These are phyloP conservation scores for Penicillium cinerascens DNA, from an alignment of 495 filamentous ascomycete species.

Conservation along the genomic window DNA sequence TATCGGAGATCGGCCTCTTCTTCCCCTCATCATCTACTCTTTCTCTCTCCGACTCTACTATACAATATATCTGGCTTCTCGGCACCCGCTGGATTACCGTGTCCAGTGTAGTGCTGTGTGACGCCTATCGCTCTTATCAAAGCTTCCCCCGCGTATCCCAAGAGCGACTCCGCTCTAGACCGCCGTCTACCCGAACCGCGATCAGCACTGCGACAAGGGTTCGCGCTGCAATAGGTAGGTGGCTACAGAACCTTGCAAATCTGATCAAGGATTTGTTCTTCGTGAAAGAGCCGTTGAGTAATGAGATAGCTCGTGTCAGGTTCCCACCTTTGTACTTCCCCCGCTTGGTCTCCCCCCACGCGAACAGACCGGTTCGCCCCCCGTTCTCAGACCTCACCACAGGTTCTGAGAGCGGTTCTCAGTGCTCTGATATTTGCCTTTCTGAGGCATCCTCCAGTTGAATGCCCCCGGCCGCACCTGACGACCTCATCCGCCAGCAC, in stretches of 20 bases:
- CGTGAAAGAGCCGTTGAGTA: neutral
- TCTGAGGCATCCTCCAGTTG: conserved; percentile 36
- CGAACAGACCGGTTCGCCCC: conserved; percentile 6
- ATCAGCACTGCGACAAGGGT: neutral
- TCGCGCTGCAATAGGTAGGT: neutral
- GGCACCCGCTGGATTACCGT: conserved; percentile 1
- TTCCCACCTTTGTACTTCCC: conserved; percentile 7
- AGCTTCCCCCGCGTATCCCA: conserved; percentile 30
- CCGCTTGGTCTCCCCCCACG: conserved; percentile 3
- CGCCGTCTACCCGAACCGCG: conserved; percentile 7
- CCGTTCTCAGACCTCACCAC: conserved; percentile 39
- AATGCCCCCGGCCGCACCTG: conserved; percentile 48
- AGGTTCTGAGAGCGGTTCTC: conserved; percentile 37
- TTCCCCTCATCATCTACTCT: conserved; percentile 2
- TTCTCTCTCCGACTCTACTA: conserved; percentile 1
- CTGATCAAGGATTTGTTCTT: neutral
- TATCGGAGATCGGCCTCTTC: conserved; percentile 1
- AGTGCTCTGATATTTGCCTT: conserved; percentile 18
- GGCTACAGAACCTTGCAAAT: neutral
- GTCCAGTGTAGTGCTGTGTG: conserved; percentile 16
- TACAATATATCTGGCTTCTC: neutral
- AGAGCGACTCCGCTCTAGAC: conserved; percentile 24
- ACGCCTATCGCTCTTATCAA: conserved; percentile 24
- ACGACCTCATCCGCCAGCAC: conserved; percentile 44
- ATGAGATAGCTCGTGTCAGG: conserved; percentile 3